Evolutionary conservation across 2,329 filamentous ascomycete species (phyloP), one percentile per base, ranked within the genome.

Genomic region (Hymenoscyphus salicellus): DNA sequence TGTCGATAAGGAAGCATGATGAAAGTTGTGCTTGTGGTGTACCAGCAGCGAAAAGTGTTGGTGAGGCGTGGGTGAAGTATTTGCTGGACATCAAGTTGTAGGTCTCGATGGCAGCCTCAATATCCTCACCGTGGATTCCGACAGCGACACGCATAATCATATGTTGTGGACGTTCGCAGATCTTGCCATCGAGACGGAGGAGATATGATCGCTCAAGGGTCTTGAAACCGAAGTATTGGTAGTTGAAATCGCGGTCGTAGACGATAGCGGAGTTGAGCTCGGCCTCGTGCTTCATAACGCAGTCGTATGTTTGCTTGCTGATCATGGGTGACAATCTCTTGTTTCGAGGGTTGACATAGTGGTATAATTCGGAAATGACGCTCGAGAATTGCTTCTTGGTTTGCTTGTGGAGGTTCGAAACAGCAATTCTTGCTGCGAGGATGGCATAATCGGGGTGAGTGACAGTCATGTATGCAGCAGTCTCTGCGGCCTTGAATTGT

Each of bases 141-240:
- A 99, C 94, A 72, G 95, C 87, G 62, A 99, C 95, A 85, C 95
- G 92, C 95, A 99, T 99, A 74, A 99, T 94, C 93, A 99, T 95
- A 82, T 99, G 95, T 81, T 99, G 95, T 55, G 95, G 95, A 74
- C 95, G 89, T 83, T 99, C 95, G 61, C 93, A 94, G 76, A 98
- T 92, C 82, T 97, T 96, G 77, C 93, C 93, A 74, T 97, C 86
- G 71, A 98, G 90, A 77, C 96, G 93, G 72, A 99, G 89, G 61
- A 99, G 89, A 76, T 99, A 99, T 75, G 95, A 99, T 66, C 95
- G 89, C 84, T 99, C 95, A 46, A 99, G 84, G 7, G 95, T 99
- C 87, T 99, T 99, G 88, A 99, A 99, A 70, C 95, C 95, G 75
- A 99, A 99, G 83, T 96, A 99, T 83, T 99, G 95, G 84, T 99